Evolutionary conservation across 2,329 filamentous ascomycete genomes (phyloP), one percentile per base, ranked within the genome.

Genomic region (Paraconiothyrium brasiliense): DNA sequence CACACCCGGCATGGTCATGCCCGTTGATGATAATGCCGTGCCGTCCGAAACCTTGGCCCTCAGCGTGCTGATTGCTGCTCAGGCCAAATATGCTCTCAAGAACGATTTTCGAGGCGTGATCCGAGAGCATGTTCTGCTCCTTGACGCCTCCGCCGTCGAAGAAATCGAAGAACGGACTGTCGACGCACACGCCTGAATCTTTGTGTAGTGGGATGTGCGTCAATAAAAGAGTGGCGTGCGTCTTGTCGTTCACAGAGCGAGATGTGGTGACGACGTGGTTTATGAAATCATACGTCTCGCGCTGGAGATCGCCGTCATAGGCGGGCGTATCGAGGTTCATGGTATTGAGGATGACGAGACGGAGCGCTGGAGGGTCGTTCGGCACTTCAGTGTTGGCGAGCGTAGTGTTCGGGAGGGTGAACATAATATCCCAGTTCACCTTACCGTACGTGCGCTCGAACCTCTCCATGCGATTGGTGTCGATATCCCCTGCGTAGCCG

Each of bases 141-240:
- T 87, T 90, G 39, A 99, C 83, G 1, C 92, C 90, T 35, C 90
- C 84, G 1, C 84, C 79, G 0, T 84, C 78, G 74, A 93, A 91
- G 77, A 94, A 97, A 56, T 88, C 86, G 75, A 97, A 97, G 76
- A 90, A 91, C 0, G 95, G 94, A 0, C 85, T 84, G 75, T 99
- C 95, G 1, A 92, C 89, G 76, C 95, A 99, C 35, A 95, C 80
- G 0, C 94, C 94, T 8, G 85, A 85, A 1, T 87, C 84, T 76
- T 99, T 99, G 82, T 95, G 89, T 10, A 98, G 83, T 0, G 95
- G 95, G 3, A 99, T 91, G 74, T 99, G 95, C 0, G 95, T 99
- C 20, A 99, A 85, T 1, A 98, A 84, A 3, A 99, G 80, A 0
- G 94, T 97, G 68, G 93, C 92, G 57, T 89, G 86, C 1, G 88